Conservation (phyloP, 2,329 filamentous ascomycete species). For the Colletotrichum echinochloae region DNA sequence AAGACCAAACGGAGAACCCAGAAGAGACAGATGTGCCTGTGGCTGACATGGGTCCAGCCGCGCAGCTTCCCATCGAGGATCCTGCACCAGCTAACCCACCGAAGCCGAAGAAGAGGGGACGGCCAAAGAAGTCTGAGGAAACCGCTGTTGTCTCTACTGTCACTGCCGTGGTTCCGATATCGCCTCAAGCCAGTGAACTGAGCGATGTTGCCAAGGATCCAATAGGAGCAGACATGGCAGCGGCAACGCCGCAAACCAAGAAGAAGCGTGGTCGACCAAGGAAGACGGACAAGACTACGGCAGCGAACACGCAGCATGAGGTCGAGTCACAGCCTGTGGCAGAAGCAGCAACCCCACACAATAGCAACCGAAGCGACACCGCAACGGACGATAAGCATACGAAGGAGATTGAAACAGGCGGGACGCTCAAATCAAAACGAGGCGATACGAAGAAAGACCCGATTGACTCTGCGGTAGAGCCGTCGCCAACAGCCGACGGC, state of each 20-base stretch:
- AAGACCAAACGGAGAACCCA: conserved; percentile 15
- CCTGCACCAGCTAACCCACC: not conserved
- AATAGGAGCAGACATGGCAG: conserved; percentile 9
- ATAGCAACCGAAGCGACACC: not conserved
- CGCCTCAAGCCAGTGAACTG: not conserved
- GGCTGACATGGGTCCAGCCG: conserved; percentile 14
- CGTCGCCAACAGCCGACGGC: not conserved
- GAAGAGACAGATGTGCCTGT: not conserved
- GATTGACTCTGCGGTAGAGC: not conserved
- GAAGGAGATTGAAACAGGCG: not conserved
- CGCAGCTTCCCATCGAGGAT: not conserved
- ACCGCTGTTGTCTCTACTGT: not conserved
- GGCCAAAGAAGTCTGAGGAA: conserved; percentile 34
- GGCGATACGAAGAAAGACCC: not conserved
- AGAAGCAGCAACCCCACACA: not conserved
- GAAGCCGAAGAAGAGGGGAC: conserved; percentile 38
- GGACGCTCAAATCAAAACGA: conserved; percentile 4
- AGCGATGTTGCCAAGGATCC: not conserved
- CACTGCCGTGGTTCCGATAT: not conserved
- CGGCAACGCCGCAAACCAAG: conserved; percentile 27
- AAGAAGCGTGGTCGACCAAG: conserved; percentile 54
- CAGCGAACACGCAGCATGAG: conserved; percentile 31
- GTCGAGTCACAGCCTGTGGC: conserved; percentile 6
- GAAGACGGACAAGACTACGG: conserved; percentile 48
- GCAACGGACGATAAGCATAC: not conserved